Conservation (phyloP, 164 flowering plant species). For the Platanus orientalis region DNA sequence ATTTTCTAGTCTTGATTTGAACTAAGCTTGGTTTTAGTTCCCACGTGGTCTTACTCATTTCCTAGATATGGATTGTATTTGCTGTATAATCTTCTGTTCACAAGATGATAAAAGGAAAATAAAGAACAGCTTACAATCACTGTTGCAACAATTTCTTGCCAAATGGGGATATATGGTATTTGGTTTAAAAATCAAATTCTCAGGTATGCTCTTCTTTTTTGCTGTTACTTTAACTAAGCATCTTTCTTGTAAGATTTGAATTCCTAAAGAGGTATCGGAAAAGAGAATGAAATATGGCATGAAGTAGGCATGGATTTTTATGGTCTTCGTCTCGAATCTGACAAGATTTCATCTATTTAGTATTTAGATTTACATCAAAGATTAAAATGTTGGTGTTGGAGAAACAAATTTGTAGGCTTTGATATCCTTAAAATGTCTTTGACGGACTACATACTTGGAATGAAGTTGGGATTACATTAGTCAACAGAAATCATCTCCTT, state of each 20-base stretch:
- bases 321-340: neutral
- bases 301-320: no score
- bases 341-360: neutral
- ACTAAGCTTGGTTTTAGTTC: neutral
- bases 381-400: neutral
- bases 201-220: neutral
- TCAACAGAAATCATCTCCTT: neutral
- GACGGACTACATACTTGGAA: neutral
- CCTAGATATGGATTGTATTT: neutral
- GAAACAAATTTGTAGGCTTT: neutral
- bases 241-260: neutral
- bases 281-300: neutral
- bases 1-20: neutral
- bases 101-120: conserved; percentile 17
- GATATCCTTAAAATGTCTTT: neutral
- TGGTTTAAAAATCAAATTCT: neutral
- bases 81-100: neutral
- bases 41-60: neutral
- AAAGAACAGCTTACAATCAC: conserved; percentile 1
- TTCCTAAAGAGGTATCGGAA: neutral
- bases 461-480: no score
- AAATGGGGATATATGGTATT: neutral
- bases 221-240: no score
- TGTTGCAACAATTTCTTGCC: neutral
- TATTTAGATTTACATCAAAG: neutral